Percentiles rank a stretch among this genome's conserved stretches.
phyloP scores from a whole-genome alignment of 2,329 filamentous ascomycete genomes.

The Ceratocystis diversiconidia region DNA sequence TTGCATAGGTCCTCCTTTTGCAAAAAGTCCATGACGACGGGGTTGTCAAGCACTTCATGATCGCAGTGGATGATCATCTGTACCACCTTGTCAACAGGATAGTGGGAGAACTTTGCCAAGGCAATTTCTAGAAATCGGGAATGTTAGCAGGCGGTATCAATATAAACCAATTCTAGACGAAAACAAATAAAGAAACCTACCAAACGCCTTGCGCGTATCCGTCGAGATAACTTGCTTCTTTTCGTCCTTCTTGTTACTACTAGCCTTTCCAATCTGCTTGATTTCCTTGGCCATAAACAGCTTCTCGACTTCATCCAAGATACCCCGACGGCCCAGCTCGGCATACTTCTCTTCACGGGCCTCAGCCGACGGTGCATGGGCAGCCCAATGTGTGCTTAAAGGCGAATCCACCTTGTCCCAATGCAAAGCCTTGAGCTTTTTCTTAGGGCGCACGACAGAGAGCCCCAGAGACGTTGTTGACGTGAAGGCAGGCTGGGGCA shows the following conservation, averaged over 20 bases:
- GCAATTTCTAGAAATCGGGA: conserved; percentile 51
- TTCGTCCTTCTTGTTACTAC: conserved; percentile 60
- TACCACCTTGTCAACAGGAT: conserved; percentile 69
- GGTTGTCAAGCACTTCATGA: conserved; percentile 71
- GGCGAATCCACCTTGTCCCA: conserved; percentile 97
- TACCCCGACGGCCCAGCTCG: conserved; percentile 84
- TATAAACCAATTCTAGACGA: neutral
- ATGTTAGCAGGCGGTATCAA: conserved; percentile 25
- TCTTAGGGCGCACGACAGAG: conserved; percentile 80
- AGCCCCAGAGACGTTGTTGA: conserved; percentile 48
- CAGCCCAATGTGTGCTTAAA: conserved; percentile 83
- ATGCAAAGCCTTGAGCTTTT: conserved; percentile 98
- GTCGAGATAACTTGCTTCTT: conserved; percentile 95
- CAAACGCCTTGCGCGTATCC: conserved; percentile 77
- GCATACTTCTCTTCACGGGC: conserved; percentile 91
- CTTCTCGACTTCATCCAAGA: conserved; percentile 93
- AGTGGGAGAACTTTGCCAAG: conserved; percentile 80
- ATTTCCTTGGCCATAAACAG: conserved; percentile 95
- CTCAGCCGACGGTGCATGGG: conserved; percentile 70
- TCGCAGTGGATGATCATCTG: conserved; percentile 96
- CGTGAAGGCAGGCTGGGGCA: conserved; percentile 47
- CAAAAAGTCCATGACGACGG: conserved; percentile 90
- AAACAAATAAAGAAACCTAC: conserved; percentile 30
- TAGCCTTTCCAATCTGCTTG: conserved; percentile 61
- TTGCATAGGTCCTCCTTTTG: conserved; percentile 86